Evolutionary conservation across 257 asterid genomes (phyloP).

Genomic region (Scutellaria minor): DNA sequence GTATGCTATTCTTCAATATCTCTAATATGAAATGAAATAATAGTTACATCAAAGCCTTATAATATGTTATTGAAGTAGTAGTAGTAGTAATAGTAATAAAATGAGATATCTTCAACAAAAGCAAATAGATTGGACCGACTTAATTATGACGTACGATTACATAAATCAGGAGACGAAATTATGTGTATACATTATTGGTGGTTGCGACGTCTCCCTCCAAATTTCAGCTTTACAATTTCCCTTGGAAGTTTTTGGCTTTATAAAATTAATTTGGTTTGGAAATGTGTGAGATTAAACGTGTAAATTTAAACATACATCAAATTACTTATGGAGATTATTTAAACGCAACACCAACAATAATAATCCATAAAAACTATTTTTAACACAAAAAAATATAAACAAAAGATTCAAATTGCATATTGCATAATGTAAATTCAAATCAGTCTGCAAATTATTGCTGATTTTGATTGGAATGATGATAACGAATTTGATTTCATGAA

Average conservation of each 20-base stretch:
- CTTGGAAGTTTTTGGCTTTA: not conserved
- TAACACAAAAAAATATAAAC: no score
- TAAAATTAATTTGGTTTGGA: not conserved
- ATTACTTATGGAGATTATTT: not conserved
- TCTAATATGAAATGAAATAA: not conserved
- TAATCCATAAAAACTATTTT: no score
- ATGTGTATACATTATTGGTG: conserved; percentile 11
- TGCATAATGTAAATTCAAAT: no score
- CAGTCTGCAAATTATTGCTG: no score
- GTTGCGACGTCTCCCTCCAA: not conserved
- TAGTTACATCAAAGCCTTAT: not conserved
- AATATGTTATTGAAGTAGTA: not conserved
- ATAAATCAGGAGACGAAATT: no score
- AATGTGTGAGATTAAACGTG: not conserved
- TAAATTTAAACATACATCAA: not conserved
- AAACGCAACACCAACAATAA: no score
- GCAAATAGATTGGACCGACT: not conserved
- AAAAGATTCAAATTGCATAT: no score
- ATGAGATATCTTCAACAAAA: not conserved
- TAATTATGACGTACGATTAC: not conserved
- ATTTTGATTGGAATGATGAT: no score
- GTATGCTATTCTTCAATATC: not conserved
- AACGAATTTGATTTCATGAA: no score
- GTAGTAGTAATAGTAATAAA: no score
- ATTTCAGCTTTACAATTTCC: not conserved